phyloP scores from a whole-genome alignment of 768 basidiomycete genomes.

The Leccinum uliginosum region DNA sequence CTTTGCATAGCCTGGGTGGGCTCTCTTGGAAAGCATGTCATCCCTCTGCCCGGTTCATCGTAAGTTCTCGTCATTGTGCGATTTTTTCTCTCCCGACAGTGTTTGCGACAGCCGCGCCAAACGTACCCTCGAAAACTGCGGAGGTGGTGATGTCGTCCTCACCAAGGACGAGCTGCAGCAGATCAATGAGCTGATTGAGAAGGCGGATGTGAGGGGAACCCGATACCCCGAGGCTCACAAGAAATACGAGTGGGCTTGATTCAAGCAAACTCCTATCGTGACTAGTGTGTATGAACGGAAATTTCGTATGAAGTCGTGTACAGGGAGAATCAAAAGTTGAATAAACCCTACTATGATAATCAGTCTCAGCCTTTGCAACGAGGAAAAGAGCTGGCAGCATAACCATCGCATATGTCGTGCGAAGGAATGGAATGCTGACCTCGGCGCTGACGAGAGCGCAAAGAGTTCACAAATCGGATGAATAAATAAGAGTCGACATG shows the following conservation, averaged over 20 bases:
- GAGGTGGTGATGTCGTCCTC: slow-evolving; percentile 40
- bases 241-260: slow-evolving; percentile 29
- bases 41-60: slow-evolving; percentile 51
- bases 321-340: neutral
- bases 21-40: slow-evolving; percentile 37
- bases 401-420: neutral
- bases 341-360: neutral
- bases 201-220: slow-evolving; percentile 35
- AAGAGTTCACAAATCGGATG: neutral
- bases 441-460: neutral
- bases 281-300: neutral
- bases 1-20: slow-evolving; percentile 43
- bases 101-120: slow-evolving; percentile 26
- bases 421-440: neutral
- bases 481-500: neutral
- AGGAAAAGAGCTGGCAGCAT: neutral
- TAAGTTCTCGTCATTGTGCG: slow-evolving; percentile 5
- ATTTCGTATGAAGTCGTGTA: neutral
- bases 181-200: slow-evolving; percentile 36
- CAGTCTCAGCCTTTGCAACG: neutral
- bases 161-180: slow-evolving; percentile 36
- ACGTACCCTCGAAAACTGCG: slow-evolving; percentile 44
- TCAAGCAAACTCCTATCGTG: neutral
- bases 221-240: slow-evolving; percentile 32
- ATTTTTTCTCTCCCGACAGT: neutral